Evolutionary conservation across 2,329 filamentous ascomycete genomes (phyloP).

Genomic region (Fusarium caatingaense): DNA sequence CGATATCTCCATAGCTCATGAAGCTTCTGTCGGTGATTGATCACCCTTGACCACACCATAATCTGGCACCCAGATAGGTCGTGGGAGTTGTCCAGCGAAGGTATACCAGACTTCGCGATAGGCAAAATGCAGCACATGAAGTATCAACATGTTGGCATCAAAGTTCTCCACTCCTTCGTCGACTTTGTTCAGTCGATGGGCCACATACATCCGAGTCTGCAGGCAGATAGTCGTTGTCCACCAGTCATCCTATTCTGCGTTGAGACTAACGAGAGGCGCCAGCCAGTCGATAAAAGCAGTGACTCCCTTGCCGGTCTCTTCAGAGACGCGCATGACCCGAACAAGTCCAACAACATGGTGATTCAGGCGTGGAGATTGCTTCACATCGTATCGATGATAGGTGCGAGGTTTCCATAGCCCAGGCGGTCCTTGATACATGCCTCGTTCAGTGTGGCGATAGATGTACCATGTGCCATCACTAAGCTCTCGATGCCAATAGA

Average conservation of each 20-base stretch:
- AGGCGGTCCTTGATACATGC: constrained; percentile 14
- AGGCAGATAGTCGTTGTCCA: constrained; percentile 49
- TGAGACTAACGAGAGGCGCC: constrained; percentile 38
- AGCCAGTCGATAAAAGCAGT: constrained; percentile 51
- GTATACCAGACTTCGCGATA: constrained; percentile 47
- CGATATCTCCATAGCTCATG: not conserved
- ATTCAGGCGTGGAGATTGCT: constrained; percentile 46
- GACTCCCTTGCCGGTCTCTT: constrained; percentile 32
- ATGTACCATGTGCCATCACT: constrained; percentile 47
- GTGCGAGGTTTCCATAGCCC: constrained; percentile 28
- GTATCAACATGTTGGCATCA: constrained; percentile 44
- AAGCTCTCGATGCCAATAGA: constrained; percentile 50
- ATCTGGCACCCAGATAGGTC: constrained; percentile 45
- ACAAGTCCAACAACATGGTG: constrained; percentile 49
- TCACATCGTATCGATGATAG: constrained; percentile 35
- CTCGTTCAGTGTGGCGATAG: constrained; percentile 12
- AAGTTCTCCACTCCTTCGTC: constrained; percentile 38
- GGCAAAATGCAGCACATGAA: constrained; percentile 47
- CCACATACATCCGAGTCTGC: constrained; percentile 45
- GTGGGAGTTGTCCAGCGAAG: constrained; percentile 47
- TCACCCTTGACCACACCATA: constrained; percentile 22
- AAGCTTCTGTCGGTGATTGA: not conserved
- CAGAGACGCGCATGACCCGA: constrained; percentile 43
- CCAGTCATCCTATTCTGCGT: constrained; percentile 44
- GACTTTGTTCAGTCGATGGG: constrained; percentile 16